Evolutionary conservation across 1,284 basidiomycete species (phyloP).

Genomic region (Mycena citricolor): DNA sequence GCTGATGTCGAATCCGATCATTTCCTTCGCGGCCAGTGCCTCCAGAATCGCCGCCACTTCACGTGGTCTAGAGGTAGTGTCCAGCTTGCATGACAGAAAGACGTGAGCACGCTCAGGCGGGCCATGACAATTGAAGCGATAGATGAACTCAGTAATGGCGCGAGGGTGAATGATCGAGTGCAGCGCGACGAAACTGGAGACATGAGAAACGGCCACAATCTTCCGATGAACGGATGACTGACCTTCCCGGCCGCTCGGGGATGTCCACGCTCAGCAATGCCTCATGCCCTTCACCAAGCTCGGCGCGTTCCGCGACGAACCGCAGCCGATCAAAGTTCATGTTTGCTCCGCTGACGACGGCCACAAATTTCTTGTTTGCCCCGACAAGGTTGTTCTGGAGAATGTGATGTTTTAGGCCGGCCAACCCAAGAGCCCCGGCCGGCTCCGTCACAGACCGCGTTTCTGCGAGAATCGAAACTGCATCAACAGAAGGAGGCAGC

Average conservation of each 20-base stretch:
- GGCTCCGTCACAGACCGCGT: conserved; percentile 95
- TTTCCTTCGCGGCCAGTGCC: conserved; percentile 64
- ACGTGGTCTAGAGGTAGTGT: conserved; percentile 56
- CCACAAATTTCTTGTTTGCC: conserved; percentile 86
- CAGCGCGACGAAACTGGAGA: conserved; percentile 80
- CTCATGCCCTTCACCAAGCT: conserved; percentile 94
- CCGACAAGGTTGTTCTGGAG: conserved; percentile 78
- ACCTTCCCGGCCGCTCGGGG: conserved; percentile 90
- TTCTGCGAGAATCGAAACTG: conserved; percentile 53
- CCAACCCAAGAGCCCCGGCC: conserved; percentile 92
- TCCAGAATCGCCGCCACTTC: conserved; percentile 73
- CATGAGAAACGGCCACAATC: too few relatives aligned
- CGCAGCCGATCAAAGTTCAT: conserved; percentile 98
- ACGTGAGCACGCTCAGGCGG: conserved; percentile 73
- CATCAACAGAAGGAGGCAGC: too few relatives aligned
- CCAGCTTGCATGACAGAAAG: conserved; percentile 89
- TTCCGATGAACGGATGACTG: conserved; percentile 31
- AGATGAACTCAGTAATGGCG: conserved; percentile 95
- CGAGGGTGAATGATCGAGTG: conserved; percentile 89
- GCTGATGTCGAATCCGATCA: conserved; percentile 87
- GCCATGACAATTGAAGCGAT: conserved; percentile 66
- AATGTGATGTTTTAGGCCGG: conserved; percentile 91
- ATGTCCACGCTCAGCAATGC: conserved; percentile 92
- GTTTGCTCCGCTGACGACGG: conserved; percentile 93
- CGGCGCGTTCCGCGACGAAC: conserved; percentile 97